These are phyloP conservation scores for Ustilago xerochloae DNA, from an alignment of 1,284 basidiomycete species.

Conservation along the genomic window DNA sequence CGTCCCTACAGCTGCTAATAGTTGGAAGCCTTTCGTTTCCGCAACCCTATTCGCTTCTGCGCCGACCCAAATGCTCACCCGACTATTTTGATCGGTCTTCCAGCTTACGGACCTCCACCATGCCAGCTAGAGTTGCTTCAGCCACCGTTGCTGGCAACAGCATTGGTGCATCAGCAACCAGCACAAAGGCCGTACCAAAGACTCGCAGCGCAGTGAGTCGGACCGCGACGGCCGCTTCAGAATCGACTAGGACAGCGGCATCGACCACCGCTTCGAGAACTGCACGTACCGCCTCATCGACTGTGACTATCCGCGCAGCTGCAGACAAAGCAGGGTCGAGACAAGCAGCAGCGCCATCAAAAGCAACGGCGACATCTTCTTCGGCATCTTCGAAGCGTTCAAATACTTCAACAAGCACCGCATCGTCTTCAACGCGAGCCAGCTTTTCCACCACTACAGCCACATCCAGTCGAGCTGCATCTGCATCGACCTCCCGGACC, in stretches of 20 bases:
- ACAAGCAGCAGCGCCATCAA: background rate
- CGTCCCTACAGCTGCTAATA: too few relatives aligned
- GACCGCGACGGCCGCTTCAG: background rate
- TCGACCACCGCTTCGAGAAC: too few relatives aligned
- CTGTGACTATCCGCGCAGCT: too few relatives aligned
- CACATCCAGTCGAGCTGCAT: slow-evolving; percentile 10
- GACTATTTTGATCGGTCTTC: background rate
- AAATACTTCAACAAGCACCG: background rate
- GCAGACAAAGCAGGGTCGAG: too few relatives aligned
- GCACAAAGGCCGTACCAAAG: slow-evolving; percentile 8
- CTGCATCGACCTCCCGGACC: background rate
- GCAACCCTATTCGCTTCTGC: background rate
- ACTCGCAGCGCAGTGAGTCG: slow-evolving; percentile 11
- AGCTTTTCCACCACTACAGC: slow-evolving; percentile 11
- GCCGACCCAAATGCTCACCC: background rate
- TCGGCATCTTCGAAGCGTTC: slow-evolving; percentile 23
- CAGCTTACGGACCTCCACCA: background rate
- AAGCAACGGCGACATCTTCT: slow-evolving; percentile 3
- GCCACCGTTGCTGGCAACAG: slow-evolving; percentile 5
- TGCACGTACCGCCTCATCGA: too few relatives aligned
- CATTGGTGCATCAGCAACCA: background rate
- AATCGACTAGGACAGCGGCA: background rate
- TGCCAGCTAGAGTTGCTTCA: slow-evolving; percentile 30
- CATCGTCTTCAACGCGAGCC: slow-evolving; percentile 16
- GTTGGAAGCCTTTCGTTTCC: background rate